These are phyloP conservation scores for Acephala macrosclerotiorum DNA, from an alignment of 2,329 filamentous ascomycete genomes.

Conservation along the genomic window DNA sequence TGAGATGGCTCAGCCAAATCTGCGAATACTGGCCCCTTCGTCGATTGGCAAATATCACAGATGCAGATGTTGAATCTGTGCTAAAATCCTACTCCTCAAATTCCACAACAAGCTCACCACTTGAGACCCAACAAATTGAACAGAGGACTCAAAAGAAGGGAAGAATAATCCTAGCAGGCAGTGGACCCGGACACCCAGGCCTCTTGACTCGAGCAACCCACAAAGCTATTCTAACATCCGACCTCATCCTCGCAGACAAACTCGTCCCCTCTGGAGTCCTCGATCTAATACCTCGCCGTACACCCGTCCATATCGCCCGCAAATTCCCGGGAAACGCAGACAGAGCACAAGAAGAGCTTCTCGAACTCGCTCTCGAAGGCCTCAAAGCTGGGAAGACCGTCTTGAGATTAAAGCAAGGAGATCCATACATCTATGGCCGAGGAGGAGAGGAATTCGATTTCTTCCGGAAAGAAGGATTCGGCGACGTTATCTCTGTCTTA, in stretches of 20 bases:
- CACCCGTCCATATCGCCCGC: slow-evolving; percentile 87
- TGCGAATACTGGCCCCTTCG: slow-evolving; percentile 98
- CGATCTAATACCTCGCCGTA: slow-evolving; percentile 88
- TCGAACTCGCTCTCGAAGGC: slow-evolving; percentile 77
- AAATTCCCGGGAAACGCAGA: slow-evolving; percentile 99
- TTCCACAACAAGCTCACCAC: slow-evolving; percentile 40
- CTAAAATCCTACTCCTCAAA: slow-evolving; percentile 71
- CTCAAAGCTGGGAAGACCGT: slow-evolving; percentile 77
- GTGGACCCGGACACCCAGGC: slow-evolving; percentile 91
- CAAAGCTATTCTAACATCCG: slow-evolving; percentile 76
- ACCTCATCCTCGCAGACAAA: slow-evolving; percentile 86
- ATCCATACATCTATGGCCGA: slow-evolving; percentile 94
- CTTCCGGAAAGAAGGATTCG: slow-evolving; percentile 76
- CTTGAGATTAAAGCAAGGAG: slow-evolving; percentile 91
- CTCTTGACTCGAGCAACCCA: slow-evolving; percentile 85
- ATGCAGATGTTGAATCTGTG: slow-evolving; percentile 79
- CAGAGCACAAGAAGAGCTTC: slow-evolving; percentile 87
- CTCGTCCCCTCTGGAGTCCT: slow-evolving; percentile 85
- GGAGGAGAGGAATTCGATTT: slow-evolving; percentile 92
- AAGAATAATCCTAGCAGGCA: slow-evolving; percentile 86
- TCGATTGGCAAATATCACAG: slow-evolving; percentile 79
- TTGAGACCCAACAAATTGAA: slow-evolving; percentile 43
- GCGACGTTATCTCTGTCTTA: slow-evolving; percentile 71
- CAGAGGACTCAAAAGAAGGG: slow-evolving; percentile 55
- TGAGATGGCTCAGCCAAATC: slow-evolving; percentile 93